A percentile compares a stretch with the other conserved stretches of the same genome.
Evolutionary conservation across 768 basidiomycete species (phyloP).

Genomic region (Pleurotus tuber-regium): DNA sequence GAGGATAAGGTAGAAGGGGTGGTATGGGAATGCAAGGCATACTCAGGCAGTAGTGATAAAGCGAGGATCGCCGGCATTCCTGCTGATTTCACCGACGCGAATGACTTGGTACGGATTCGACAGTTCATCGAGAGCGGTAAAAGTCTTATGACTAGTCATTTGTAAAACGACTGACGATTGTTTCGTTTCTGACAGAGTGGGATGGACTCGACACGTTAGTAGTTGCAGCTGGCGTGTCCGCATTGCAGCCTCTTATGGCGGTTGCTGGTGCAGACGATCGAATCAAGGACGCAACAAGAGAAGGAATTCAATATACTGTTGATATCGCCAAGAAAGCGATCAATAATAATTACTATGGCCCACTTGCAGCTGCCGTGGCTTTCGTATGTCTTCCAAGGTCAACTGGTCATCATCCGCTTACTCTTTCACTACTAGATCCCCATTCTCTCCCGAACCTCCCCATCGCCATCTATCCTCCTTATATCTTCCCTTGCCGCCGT

Average conservation of each 20-base stretch:
- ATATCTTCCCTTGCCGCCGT: constrained; percentile 77
- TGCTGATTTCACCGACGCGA: constrained; percentile 63
- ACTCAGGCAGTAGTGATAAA: constrained; percentile 17
- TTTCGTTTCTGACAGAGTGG: constrained; percentile 67
- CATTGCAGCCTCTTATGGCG: constrained; percentile 71
- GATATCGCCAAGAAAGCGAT: constrained; percentile 56
- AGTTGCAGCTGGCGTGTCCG: constrained; percentile 81
- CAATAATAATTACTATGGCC: constrained; percentile 67
- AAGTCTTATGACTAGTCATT: no score
- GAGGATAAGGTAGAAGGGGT: constrained; percentile 54
- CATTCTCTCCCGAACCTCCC: constrained; percentile 60
- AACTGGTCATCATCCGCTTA: not conserved
- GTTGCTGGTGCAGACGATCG: constrained; percentile 55
- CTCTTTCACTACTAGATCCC: constrained; percentile 60
- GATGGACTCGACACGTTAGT: constrained; percentile 79
- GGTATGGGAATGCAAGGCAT: constrained; percentile 51
- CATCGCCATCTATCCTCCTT: constrained; percentile 71
- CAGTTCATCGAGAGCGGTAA: constrained; percentile 51
- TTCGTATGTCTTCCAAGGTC: constrained; percentile 51
- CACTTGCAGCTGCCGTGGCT: constrained; percentile 64
- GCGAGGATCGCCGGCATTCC: constrained; percentile 42
- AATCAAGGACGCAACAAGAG: constrained; percentile 35
- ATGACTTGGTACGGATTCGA: constrained; percentile 66
- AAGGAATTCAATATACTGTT: constrained; percentile 59
- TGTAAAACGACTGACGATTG: no score